A percentile compares a stretch with the other conserved stretches of the same genome.
phyloP scores from a whole-genome alignment of 805 yeast species.

The Yamadazyma scolyti region DNA sequence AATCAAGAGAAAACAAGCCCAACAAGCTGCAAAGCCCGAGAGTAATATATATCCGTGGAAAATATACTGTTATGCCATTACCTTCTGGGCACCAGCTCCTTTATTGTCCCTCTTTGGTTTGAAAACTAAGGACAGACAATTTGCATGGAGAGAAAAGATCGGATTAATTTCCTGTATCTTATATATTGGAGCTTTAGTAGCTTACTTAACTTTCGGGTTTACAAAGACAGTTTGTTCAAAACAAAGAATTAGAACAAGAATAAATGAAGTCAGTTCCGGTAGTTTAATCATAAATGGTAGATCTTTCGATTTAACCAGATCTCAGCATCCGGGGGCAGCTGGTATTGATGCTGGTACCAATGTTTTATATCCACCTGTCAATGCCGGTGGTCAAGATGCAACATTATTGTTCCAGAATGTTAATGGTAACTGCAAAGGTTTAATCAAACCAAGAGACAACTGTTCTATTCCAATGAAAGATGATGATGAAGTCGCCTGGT shows the following conservation, averaged over 20 bases:
- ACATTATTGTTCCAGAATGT: slow-evolving; percentile 86
- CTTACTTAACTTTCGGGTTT: slow-evolving; percentile 88
- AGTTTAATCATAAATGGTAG: slow-evolving; percentile 78
- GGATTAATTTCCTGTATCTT: slow-evolving; percentile 76
- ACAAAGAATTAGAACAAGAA: slow-evolving; percentile 46
- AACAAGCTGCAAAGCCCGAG: slow-evolving; percentile 19
- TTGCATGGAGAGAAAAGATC: slow-evolving; percentile 97
- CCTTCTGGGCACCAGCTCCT: slow-evolving; percentile 91
- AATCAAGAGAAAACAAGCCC: slow-evolving; percentile 1
- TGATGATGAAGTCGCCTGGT: slow-evolving; percentile 78
- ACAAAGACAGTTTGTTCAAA: slow-evolving; percentile 73
- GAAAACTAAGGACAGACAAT: slow-evolving; percentile 74
- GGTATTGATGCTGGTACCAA: slow-evolving; percentile 72
- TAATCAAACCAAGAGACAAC: slow-evolving; percentile 66
- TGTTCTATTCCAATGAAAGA: slow-evolving; percentile 61
- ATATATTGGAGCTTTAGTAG: slow-evolving; percentile 72
- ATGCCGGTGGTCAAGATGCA: slow-evolving; percentile 87
- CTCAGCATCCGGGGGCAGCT: slow-evolving; percentile 78
- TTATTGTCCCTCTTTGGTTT: slow-evolving; percentile 70
- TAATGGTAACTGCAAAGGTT: slow-evolving; percentile 80
- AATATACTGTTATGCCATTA: slow-evolving; percentile 70
- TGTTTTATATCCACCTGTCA: slow-evolving; percentile 75
- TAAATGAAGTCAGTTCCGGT: slow-evolving; percentile 56
- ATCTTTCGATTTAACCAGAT: slow-evolving; percentile 65
- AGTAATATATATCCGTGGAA: slow-evolving; percentile 61